These are phyloP conservation scores for Actinomortierella ambigua DNA, from an alignment of 371 early-diverging fungal species.

Conservation along the genomic window DNA sequence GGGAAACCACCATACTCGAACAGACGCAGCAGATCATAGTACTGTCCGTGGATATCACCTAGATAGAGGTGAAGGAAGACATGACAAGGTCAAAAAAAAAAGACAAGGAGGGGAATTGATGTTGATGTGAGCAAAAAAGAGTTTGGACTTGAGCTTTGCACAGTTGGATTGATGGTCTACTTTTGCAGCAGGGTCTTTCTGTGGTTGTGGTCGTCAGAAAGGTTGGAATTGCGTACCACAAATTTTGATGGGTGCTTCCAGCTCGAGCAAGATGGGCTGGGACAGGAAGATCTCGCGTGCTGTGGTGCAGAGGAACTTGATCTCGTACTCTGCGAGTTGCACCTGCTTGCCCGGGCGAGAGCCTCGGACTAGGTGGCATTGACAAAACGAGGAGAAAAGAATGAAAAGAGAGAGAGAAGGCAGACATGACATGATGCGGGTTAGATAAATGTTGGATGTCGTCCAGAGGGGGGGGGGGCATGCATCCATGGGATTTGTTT, in stretches of 20 bases:
- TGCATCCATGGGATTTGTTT: too few relatives aligned
- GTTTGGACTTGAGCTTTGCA: too few relatives aligned
- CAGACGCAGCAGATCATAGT: slow-evolving; percentile 83
- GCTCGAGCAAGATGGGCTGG: slow-evolving; percentile 91
- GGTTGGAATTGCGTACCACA: slow-evolving; percentile 61
- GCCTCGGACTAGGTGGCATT: slow-evolving; percentile 70
- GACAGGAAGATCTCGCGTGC: slow-evolving; percentile 91
- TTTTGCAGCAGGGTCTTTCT: too few relatives aligned
- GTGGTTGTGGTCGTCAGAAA: neutral
- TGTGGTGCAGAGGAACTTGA: slow-evolving; percentile 83
- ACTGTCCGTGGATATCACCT: slow-evolving; percentile 95
- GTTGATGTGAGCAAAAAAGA: slow-evolving; percentile 1
- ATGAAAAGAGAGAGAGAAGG: neutral
- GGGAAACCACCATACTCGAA: slow-evolving; percentile 90
- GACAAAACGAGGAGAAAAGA: neutral
- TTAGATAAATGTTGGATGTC: too few relatives aligned
- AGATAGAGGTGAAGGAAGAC: neutral
- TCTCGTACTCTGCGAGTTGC: slow-evolving; percentile 83
- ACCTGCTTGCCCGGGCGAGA: slow-evolving; percentile 91
- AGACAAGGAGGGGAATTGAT: slow-evolving; percentile 27
- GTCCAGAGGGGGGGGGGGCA: too few relatives aligned
- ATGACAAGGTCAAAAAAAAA: slow-evolving; percentile 5
- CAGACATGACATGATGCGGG: too few relatives aligned
- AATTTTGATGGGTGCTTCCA: slow-evolving; percentile 95
- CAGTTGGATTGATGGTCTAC: too few relatives aligned